These are phyloP conservation scores for Bryoglossum gracile DNA, from an alignment of 495 filamentous ascomycete genomes.

Conservation along the genomic window DNA sequence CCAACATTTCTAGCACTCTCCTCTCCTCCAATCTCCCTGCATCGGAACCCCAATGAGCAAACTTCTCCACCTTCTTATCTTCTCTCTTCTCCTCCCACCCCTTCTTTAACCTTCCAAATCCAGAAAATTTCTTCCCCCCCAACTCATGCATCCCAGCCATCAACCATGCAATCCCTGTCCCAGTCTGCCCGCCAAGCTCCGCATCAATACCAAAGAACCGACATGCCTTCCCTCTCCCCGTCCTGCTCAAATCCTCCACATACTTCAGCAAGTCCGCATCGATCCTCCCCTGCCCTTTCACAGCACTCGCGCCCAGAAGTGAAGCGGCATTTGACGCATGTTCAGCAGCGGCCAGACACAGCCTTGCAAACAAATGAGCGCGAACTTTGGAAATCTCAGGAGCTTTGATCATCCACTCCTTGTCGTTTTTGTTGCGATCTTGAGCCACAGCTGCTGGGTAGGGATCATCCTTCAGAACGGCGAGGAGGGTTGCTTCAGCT, in stretches of 20 bases:
- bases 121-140: slow-evolving; percentile 38
- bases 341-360: slow-evolving; percentile 74
- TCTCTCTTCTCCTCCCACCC: slow-evolving; percentile 62
- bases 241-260: slow-evolving; percentile 61
- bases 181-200: slow-evolving; percentile 71
- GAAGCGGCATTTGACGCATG: slow-evolving; percentile 56
- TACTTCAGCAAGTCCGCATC: slow-evolving; percentile 63
- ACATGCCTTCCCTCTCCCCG: slow-evolving; percentile 73
- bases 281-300: slow-evolving; percentile 36
- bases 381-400: slow-evolving; percentile 83
- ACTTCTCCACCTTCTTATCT: slow-evolving; percentile 61
- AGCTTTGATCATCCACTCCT: slow-evolving; percentile 86
- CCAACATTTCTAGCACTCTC: slow-evolving; percentile 78
- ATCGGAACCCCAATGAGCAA: slow-evolving; percentile 69
- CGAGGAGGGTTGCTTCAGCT: slow-evolving; percentile 82
- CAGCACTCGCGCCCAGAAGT: slow-evolving; percentile 33
- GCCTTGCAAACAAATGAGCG: slow-evolving; percentile 74
- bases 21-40: slow-evolving; percentile 78
- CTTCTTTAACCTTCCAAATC: slow-evolving; percentile 63
- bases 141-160: slow-evolving; percentile 62
- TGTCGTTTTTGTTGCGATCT: slow-evolving; percentile 67
- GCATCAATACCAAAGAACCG: slow-evolving; percentile 87
- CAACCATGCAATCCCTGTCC: slow-evolving; percentile 79
- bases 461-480: slow-evolving; percentile 88
- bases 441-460: slow-evolving; percentile 75